Evolutionary conservation across 2,329 filamentous ascomycete genomes (phyloP), one percentile per base, ranked within the genome.

Genomic region (Trichocomaceae sp.): DNA sequence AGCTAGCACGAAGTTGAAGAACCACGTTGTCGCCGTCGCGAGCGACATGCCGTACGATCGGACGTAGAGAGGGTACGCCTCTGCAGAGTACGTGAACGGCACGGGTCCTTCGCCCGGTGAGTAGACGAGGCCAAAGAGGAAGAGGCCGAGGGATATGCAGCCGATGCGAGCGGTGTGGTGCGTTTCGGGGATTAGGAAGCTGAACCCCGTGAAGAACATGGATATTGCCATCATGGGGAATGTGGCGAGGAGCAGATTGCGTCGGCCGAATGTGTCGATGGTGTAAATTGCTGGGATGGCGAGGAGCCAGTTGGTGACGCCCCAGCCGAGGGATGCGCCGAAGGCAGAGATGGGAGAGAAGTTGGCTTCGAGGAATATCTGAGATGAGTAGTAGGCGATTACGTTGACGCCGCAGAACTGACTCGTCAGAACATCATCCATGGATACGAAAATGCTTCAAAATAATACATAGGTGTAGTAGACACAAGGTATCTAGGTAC

Each of bases 261-360:
- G 77, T 3, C 85, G 79, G 6, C 84, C 85, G 56, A 84, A 86
- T 0, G 79, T 85, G 63, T 88, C 84, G 59, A 87, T 87, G 5
- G 83, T 85, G 64, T 81, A 84, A 47, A 86, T 71, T 3, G 82
- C 83, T 0, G 82, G 82, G 12, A 84, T 72, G 15, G 83, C 82
- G 58, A 85, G 85, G 35, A 86, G 65, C 71, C 80, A 86, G 64
- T 86, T 86, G 63, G 86, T 78, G 49, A 84, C 71, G 0, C 83
- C 82, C 45, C 83, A 77, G 2, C 82, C 82, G 3, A 85, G 72
- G 1, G 81, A 84, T 2, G 81, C 81, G 10, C 72, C 70, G 1
- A 85, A 73, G 0, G 83, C 80, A 5, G 69, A 69, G 2, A 77
- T 71, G 23, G 78, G 71, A 5, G 70, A 70, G 54, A 82, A 78